Percentiles rank a stretch among this genome's conserved stretches.
phyloP scores from a whole-genome alignment of 495 filamentous ascomycete species.

The Trichoderma orchidacearum region DNA sequence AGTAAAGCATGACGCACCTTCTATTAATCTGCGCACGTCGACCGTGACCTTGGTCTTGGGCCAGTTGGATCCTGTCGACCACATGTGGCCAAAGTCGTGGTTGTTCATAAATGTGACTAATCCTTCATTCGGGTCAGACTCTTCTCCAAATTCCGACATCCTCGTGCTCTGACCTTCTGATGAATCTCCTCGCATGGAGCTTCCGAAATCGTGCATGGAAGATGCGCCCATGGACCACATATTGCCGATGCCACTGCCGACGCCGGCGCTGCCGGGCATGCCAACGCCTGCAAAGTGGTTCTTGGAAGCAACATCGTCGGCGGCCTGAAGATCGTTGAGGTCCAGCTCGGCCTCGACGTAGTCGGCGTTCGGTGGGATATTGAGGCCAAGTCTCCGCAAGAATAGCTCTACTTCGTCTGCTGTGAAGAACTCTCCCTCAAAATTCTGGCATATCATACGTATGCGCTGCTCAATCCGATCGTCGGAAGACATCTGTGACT shows the following conservation, averaged over 20 bases:
- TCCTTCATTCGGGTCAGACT: not conserved
- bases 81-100: not conserved
- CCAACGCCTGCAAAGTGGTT: not conserved
- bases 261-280: not conserved
- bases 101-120: not conserved
- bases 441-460: slow-evolving; percentile 29
- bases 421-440: slow-evolving; percentile 63
- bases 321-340: slow-evolving; percentile 14
- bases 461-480: slow-evolving; percentile 17
- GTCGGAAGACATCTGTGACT: not conserved
- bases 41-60: slow-evolving; percentile 9
- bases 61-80: not conserved
- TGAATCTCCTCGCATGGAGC: not conserved
- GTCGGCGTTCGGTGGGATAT: slow-evolving; percentile 37
- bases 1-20: slow-evolving; percentile 8
- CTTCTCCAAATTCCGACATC: not conserved
- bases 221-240: not conserved
- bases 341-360: slow-evolving; percentile 38
- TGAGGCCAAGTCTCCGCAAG: slow-evolving; percentile 43
- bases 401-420: slow-evolving; percentile 59
- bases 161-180: not conserved
- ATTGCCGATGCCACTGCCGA: not conserved
- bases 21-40: slow-evolving; percentile 12
- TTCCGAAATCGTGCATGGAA: not conserved
- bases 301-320: not conserved